Conservation (phyloP, 768 basidiomycete species). For the Cantharellus anzutake region DNA sequence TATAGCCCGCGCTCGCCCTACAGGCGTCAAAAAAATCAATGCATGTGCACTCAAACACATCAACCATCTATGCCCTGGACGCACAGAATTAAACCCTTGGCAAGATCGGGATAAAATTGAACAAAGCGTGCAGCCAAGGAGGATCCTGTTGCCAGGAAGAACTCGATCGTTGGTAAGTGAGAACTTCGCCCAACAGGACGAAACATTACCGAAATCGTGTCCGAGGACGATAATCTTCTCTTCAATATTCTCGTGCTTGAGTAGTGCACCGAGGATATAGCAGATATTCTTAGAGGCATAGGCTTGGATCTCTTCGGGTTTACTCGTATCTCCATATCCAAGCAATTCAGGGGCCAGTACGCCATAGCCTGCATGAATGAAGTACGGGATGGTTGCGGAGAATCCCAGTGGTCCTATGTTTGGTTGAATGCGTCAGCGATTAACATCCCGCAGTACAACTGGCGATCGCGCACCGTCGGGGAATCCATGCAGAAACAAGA, state of each 20-base stretch:
- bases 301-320: not conserved
- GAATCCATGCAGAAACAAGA: not conserved
- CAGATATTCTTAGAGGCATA: not conserved
- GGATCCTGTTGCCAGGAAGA: not conserved
- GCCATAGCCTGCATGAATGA: not conserved
- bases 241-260: not conserved
- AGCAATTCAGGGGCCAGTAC: not conserved
- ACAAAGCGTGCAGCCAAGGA: not conserved
- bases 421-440: not conserved
- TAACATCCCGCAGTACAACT: not conserved
- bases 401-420: not conserved
- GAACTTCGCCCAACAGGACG: not conserved
- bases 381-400: not conserved
- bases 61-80: not conserved
- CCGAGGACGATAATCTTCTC: not conserved
- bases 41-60: not conserved
- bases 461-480: not conserved
- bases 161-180: not conserved
- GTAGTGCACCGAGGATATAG: not conserved
- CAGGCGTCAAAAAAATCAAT: not conserved
- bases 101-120: not conserved
- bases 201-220: not conserved
- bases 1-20: not conserved
- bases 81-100: not conserved
- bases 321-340: not conserved